Conservation (phyloP, 768 basidiomycete genomes). For the Lanmaoa pseudosensibilis region DNA sequence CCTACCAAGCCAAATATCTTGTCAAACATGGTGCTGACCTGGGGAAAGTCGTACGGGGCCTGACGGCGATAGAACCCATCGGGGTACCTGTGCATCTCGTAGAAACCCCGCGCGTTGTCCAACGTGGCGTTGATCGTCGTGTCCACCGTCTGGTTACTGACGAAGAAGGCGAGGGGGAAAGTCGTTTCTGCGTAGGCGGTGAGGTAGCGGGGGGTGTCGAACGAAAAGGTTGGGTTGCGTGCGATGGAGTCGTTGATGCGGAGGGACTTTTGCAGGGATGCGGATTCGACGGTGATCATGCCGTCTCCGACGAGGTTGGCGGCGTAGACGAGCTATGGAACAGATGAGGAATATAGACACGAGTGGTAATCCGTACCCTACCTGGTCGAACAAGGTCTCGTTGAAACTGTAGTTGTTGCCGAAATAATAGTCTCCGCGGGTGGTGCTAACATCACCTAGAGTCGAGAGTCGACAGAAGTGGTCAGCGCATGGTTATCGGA, state of each 20-base stretch:
- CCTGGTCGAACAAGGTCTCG: conserved; percentile 27
- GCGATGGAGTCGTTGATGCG: conserved; percentile 30
- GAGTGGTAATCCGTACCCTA: neutral
- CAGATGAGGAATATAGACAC: neutral
- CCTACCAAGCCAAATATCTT: neutral
- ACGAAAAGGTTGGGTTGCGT: conserved; percentile 23
- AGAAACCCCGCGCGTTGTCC: conserved; percentile 21
- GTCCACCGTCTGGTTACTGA: conserved; percentile 20
- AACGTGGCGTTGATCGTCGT: conserved; percentile 19
- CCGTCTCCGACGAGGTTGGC: conserved; percentile 25
- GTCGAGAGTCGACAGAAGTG: neutral
- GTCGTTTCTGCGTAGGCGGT: conserved; percentile 26
- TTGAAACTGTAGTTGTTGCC: conserved; percentile 28
- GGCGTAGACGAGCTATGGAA: conserved; percentile 14
- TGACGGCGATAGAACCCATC: conserved; percentile 24
- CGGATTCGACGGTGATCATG: conserved; percentile 21
- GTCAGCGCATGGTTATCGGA: no score
- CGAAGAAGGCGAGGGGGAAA: conserved; percentile 26
- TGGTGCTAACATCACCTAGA: conserved; percentile 28
- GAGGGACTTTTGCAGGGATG: conserved; percentile 18
- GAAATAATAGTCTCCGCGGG: conserved; percentile 26
- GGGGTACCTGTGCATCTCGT: conserved; percentile 16
- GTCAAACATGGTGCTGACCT: conserved; percentile 8
- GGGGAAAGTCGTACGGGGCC: conserved; percentile 6
- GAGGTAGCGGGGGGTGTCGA: conserved; percentile 21